A percentile compares a stretch with the other conserved stretches of the same genome.
Conservation (phyloP, 176 grass and related monocot species). For the Luzula sylvatica region DNA sequence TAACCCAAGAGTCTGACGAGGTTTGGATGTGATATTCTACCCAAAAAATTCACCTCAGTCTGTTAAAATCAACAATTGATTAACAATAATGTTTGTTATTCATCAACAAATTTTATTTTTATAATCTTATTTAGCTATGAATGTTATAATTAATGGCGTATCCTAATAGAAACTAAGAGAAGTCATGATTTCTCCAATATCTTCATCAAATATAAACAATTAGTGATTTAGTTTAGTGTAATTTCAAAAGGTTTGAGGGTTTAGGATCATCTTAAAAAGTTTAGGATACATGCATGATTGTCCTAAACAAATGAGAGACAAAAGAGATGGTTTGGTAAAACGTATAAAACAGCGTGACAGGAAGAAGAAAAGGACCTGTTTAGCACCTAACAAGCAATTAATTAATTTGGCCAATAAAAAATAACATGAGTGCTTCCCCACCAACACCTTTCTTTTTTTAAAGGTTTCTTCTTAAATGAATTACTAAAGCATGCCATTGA, state of each 20-base stretch:
- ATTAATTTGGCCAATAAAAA: not conserved
- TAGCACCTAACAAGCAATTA: conserved; percentile 5
- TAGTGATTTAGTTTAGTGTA: too few species aligned
- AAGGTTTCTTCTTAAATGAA: not conserved
- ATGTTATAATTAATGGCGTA: too few species aligned
- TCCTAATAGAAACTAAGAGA: too few species aligned
- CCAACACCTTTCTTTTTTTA: not conserved
- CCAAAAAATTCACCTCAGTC: conserved; percentile 65
- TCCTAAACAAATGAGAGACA: not conserved
- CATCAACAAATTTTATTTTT: too few species aligned
- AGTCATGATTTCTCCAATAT: too few species aligned
- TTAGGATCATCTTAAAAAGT: too few species aligned
- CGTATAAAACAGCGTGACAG: not conserved
- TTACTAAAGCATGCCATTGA: not conserved
- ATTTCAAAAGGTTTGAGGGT: too few species aligned
- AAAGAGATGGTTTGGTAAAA: not conserved
- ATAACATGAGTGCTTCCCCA: conserved; percentile 8
- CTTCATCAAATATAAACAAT: too few species aligned
- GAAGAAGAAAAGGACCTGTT: not conserved
- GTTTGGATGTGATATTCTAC: conserved; percentile 65
- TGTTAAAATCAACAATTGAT: conserved; percentile 14
- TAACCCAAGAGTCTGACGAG: conserved; percentile 69
- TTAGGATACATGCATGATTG: too few species aligned
- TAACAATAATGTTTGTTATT: too few species aligned
- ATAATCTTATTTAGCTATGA: too few species aligned